Percentiles rank a stretch among this genome's conserved stretches.
These are phyloP conservation scores for Acacia pycnantha DNA, from an alignment of 331 rosid genomes.

Conservation along the genomic window DNA sequence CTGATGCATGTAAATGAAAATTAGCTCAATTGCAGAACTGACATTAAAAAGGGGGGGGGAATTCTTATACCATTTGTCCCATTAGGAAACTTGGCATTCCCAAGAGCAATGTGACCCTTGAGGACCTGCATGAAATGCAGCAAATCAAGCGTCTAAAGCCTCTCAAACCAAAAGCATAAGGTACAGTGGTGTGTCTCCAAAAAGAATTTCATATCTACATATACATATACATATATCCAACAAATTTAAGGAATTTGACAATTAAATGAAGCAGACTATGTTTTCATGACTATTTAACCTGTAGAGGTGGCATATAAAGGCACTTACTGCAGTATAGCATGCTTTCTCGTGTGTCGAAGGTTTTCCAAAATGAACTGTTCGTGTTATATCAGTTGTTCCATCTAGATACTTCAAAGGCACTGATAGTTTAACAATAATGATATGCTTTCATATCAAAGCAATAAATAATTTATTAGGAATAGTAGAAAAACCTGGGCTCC, in stretches of 20 bases:
- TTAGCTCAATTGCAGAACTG: slow-evolving; percentile 11
- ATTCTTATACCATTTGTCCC: slow-evolving; percentile 79
- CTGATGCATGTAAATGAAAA: slow-evolving; percentile 7
- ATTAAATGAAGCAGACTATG: neutral
- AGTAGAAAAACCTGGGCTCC: slow-evolving; percentile 85
- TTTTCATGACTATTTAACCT: neutral
- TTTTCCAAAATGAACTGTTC: slow-evolving; percentile 95
- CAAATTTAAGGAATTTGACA: slow-evolving; percentile 4
- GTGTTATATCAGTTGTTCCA: slow-evolving; percentile 97
- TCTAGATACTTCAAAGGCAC: slow-evolving; percentile 76
- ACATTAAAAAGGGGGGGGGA: neutral
- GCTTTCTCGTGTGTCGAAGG: slow-evolving; percentile 88
- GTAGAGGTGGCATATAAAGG: slow-evolving; percentile 18
- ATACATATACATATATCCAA: neutral
- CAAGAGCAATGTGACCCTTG: slow-evolving; percentile 91
- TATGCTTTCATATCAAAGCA: slow-evolving; percentile 13
- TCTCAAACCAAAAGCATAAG: neutral
- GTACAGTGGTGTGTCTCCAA: neutral
- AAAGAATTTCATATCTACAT: neutral
- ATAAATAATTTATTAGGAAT: slow-evolving; percentile 5
- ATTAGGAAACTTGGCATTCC: slow-evolving; percentile 92
- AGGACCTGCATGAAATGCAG: slow-evolving; percentile 69
- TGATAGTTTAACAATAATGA: slow-evolving; percentile 30
- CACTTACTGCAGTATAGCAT: slow-evolving; percentile 89
- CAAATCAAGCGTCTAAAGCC: slow-evolving; percentile 25